Conservation (phyloP, 2,329 filamentous ascomycete genomes). For the Sporothrix luriei region DNA sequence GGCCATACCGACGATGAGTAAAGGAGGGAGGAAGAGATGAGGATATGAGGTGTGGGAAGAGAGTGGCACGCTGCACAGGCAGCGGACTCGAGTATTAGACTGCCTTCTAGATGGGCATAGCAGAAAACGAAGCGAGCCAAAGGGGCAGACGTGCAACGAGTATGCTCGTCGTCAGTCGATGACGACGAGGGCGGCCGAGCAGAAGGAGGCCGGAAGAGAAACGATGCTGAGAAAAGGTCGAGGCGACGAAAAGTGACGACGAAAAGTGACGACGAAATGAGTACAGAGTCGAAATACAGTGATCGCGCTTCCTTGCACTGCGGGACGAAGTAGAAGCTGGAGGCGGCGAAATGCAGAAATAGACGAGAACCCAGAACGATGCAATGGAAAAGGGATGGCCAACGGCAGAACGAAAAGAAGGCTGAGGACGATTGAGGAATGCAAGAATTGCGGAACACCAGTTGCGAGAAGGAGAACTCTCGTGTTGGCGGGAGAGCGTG, state of each 20-base stretch:
- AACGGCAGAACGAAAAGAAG: background rate
- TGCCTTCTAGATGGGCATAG: constrained; percentile 27
- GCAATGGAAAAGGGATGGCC: background rate
- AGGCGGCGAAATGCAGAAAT: background rate
- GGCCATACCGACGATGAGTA: constrained; percentile 42
- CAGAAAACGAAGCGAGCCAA: background rate
- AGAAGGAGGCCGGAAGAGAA: background rate
- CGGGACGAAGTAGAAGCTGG: background rate
- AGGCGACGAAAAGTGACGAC: background rate
- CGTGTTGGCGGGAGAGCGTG: constrained; percentile 27
- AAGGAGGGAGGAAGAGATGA: background rate
- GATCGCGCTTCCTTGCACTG: background rate
- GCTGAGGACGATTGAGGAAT: constrained; percentile 9
- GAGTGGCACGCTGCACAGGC: constrained; percentile 21
- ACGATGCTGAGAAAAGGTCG: background rate
- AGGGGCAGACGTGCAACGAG: background rate
- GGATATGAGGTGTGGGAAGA: background rate
- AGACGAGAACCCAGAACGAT: background rate
- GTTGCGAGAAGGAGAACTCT: background rate
- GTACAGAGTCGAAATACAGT: background rate
- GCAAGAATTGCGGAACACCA: background rate
- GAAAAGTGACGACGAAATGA: no score
- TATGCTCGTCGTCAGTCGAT: background rate
- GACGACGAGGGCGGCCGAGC: background rate
- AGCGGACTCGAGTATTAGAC: constrained; percentile 26